Conservation (phyloP, 202 grass and related monocot species). For the Setaria viridis region DNA sequence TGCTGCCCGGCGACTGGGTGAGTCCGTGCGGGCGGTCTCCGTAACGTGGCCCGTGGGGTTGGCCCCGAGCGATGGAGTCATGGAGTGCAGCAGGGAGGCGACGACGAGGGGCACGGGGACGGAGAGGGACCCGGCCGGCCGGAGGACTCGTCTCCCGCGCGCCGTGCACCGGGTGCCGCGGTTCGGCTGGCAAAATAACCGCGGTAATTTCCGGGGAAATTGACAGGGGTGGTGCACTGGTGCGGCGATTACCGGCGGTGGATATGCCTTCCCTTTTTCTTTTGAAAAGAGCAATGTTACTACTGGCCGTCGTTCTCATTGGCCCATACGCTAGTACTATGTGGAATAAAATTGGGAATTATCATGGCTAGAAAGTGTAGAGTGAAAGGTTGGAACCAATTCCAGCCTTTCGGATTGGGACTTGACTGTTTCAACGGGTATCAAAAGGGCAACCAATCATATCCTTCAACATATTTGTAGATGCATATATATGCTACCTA, state of each 20-base stretch:
- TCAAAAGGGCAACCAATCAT: too few relatives aligned
- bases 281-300: not conserved
- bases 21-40: too few relatives aligned
- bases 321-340: not conserved
- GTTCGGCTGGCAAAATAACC: not conserved
- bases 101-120: not conserved
- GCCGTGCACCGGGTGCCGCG: not conserved
- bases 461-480: too few relatives aligned
- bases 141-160: not conserved
- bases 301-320: slow-evolving; percentile 2
- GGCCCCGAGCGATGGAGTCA: not conserved
- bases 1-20: too few relatives aligned
- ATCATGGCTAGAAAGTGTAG: not conserved
- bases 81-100: not conserved
- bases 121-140: too few relatives aligned
- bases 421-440: too few relatives aligned
- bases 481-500: too few relatives aligned
- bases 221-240: not conserved
- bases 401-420: not conserved
- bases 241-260: not conserved
- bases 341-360: slow-evolving; percentile 13
- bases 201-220: not conserved
- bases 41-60: not conserved
- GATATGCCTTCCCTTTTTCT: not conserved
- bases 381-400: slow-evolving; percentile 11